Evolutionary conservation across 257 asterid species (phyloP), one percentile per base, ranked within the genome.

Genomic region (Nicotiana noctiflora): DNA sequence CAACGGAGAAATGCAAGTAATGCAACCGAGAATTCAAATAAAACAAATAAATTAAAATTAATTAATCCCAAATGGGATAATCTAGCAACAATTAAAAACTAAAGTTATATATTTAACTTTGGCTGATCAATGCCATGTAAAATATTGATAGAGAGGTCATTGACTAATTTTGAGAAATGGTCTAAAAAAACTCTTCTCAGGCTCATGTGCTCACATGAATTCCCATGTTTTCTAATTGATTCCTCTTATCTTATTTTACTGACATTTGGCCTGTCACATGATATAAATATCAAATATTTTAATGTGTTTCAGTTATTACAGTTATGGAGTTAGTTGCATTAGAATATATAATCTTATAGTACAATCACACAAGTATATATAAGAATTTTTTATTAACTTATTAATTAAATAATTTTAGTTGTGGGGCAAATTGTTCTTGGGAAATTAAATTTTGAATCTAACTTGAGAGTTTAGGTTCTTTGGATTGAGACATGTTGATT

Each of bases 181-280:
- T 84, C 88, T 77, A 80, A 85, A 57, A 76, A 29, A 62, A 74
- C 44, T 49, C 64, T 78, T 74, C 44, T 78, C 40, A 77, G 60
- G 75, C 82, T 86, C 92, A 83, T 89, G 90, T 85, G 89, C 81
- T 80, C 92, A 88, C 91, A 89, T 86, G 85, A 85, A 81, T 72
- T 76, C 63, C 82, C 88, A 83, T 81, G 86, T 76, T 75, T 72
- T 83, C 53, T 19, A 44, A 25, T 56, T 80, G 80, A 75, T 85
- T 82, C 81, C 65, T 29, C 6, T 61, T 74, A 46, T 79, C 81
- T 67, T n/a, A 59, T 80, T 66, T 77, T 75, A 44, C 60, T 15
- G 55, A 32, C 80, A 62, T 79, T 61, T 62, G 60, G 53, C 17
- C 49, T 44, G 77, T 34, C 52, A 21, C 27, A 72, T 55, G 78